phyloP scores from a whole-genome alignment of 148 eudicot genomes.

The Polygonum maritimum region DNA sequence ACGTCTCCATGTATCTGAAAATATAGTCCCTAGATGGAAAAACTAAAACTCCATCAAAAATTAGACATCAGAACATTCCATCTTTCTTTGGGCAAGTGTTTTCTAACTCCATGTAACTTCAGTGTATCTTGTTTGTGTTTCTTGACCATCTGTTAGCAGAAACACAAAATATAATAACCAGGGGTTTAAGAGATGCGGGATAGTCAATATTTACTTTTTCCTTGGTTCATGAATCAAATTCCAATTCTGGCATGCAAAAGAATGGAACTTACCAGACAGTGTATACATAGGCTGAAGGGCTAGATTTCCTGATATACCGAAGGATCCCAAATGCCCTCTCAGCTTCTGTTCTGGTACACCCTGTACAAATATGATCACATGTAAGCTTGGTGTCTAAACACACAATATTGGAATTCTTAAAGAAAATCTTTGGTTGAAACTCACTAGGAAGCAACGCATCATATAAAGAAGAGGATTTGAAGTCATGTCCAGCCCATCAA shows the following conservation, averaged over 20 bases:
- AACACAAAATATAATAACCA: not conserved
- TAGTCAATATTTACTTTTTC: not conserved
- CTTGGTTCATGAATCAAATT: not conserved
- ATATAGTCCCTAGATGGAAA: no score
- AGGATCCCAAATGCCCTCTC: conserved; percentile 89
- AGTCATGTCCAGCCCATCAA: conserved; percentile 90
- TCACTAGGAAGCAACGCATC: conserved; percentile 98
- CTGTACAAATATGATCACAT: conserved; percentile 27
- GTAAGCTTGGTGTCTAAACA: not conserved
- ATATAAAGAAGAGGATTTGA: conserved; percentile 96
- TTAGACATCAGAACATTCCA: no score
- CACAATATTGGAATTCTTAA: not conserved
- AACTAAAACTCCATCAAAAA: no score
- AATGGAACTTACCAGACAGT: conserved; percentile 61
- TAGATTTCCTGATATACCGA: conserved; percentile 96
- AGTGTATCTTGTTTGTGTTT: no score
- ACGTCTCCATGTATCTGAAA: no score
- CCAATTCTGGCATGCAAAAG: not conserved
- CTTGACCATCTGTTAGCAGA: conserved; percentile 87
- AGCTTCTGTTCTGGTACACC: conserved; percentile 98
- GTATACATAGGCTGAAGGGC: conserved; percentile 99
- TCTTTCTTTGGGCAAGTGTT: no score
- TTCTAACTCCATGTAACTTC: no score
- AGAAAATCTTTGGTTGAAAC: conserved; percentile 14
- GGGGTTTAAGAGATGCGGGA: not conserved